Conservation (phyloP, 352 stramenopile genomes). For the Phytopythium helicoides region DNA sequence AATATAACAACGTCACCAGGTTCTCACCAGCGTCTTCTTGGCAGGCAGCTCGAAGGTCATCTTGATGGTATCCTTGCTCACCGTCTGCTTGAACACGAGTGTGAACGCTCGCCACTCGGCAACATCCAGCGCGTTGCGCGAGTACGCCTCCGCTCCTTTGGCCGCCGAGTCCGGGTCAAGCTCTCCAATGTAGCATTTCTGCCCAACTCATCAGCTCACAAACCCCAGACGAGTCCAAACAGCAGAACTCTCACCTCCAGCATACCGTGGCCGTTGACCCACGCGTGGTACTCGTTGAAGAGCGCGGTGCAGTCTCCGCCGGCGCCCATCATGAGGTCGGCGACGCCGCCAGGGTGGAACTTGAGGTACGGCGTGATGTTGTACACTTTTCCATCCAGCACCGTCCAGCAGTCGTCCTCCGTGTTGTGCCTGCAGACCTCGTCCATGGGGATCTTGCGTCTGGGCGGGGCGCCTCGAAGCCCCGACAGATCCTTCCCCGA, state of each 20-base stretch:
- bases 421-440: constrained; percentile 89
- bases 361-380: constrained; percentile 97
- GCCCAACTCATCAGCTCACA: neutral
- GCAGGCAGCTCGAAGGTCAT: constrained; percentile 74
- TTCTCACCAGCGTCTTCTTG: constrained; percentile 52
- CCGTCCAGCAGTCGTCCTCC: constrained; percentile 92
- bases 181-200: constrained; percentile 79
- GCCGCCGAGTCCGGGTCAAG: constrained; percentile 54
- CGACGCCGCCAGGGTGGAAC: constrained; percentile 96
- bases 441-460: constrained; percentile 64
- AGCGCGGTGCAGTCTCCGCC: constrained; percentile 94
- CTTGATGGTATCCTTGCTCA: constrained; percentile 59
- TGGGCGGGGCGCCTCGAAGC: constrained; percentile 48
- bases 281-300: constrained; percentile 97
- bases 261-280: constrained; percentile 93
- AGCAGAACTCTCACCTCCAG: constrained; percentile 42
- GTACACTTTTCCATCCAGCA: constrained; percentile 92
- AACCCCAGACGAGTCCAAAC: neutral
- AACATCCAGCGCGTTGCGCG: constrained; percentile 55
- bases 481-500: constrained; percentile 86
- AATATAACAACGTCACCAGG: neutral
- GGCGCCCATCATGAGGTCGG: constrained; percentile 89
- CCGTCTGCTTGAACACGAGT: constrained; percentile 52
- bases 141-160: constrained; percentile 7
- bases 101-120: constrained; percentile 69